phyloP scores from a whole-genome alignment of 768 basidiomycete genomes.

The Suillus subluteus region DNA sequence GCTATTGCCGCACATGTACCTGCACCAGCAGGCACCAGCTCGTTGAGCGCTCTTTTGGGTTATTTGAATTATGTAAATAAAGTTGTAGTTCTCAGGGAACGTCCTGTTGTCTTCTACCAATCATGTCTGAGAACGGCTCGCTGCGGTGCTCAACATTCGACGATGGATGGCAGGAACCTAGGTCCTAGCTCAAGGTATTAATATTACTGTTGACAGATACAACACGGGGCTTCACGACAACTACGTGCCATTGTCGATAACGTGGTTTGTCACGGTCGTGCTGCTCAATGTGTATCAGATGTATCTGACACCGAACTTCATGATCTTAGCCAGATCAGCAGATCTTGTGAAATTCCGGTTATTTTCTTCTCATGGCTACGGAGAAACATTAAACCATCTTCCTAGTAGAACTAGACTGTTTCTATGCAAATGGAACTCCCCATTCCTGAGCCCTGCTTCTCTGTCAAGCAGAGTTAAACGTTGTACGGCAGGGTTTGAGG shows the following conservation, averaged over 20 bases:
- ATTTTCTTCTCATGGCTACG: slow-evolving; percentile 21
- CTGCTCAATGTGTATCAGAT: not conserved
- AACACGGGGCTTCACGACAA: not conserved
- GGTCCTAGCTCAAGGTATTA: not conserved
- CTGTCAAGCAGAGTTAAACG: slow-evolving; percentile 24
- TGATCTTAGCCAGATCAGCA: not conserved
- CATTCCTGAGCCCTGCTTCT: slow-evolving; percentile 13
- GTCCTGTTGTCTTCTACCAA: not conserved
- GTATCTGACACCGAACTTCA: not conserved
- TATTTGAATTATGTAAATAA: not conserved
- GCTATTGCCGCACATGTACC: not conserved
- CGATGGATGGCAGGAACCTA: not conserved
- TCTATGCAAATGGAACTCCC: slow-evolving; percentile 13
- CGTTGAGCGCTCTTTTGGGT: not conserved
- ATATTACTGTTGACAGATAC: not conserved
- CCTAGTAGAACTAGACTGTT: slow-evolving; percentile 2
- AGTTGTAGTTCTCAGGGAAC: not conserved
- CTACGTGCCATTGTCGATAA: not conserved
- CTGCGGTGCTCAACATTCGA: not conserved
- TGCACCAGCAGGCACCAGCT: not conserved
- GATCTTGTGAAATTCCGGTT: slow-evolving; percentile 1
- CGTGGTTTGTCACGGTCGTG: not conserved
- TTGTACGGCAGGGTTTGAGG: slow-evolving; percentile 28
- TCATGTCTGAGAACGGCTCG: not conserved
- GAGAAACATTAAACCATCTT: slow-evolving; percentile 12